Conservation (phyloP, 352 stramenopile genomes). For the Phytophthora rubi region DNA sequence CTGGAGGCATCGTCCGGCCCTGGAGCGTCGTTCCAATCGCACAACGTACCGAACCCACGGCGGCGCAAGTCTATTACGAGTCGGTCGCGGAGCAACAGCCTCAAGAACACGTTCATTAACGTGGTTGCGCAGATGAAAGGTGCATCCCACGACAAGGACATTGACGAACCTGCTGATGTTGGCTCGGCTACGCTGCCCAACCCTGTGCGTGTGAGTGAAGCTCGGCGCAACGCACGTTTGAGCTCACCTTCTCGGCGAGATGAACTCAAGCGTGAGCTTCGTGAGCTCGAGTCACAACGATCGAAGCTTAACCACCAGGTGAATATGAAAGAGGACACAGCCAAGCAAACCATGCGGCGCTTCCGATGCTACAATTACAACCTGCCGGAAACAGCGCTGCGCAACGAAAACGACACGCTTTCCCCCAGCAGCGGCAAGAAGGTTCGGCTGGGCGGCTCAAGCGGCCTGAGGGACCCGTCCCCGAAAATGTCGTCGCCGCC, state of each 20-base stretch:
- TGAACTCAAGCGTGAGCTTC: slow-evolving; percentile 60
- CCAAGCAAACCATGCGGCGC: slow-evolving; percentile 60
- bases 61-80: slow-evolving; percentile 64
- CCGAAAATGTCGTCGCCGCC: slow-evolving; percentile 46
- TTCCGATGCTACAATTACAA: slow-evolving; percentile 90
- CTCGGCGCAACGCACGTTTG: slow-evolving; percentile 24
- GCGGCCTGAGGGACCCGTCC: slow-evolving; percentile 27
- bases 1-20: slow-evolving; percentile 21
- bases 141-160: slow-evolving; percentile 42
- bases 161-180: slow-evolving; percentile 34
- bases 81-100: slow-evolving; percentile 70
- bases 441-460: slow-evolving; percentile 25
- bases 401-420: slow-evolving; percentile 55
- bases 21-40: slow-evolving; percentile 7
- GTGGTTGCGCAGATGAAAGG: slow-evolving; percentile 71
- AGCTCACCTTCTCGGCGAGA: slow-evolving; percentile 53
- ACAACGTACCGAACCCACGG: slow-evolving; percentile 51
- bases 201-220: slow-evolving; percentile 35
- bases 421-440: slow-evolving; percentile 46
- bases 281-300: slow-evolving; percentile 64
- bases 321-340: slow-evolving; percentile 60
- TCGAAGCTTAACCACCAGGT: slow-evolving; percentile 74
- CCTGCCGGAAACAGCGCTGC: slow-evolving; percentile 58
- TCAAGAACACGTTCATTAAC: slow-evolving; percentile 66
- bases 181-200: slow-evolving; percentile 43